A percentile compares a stretch with the other conserved stretches of the same genome.
Conservation (phyloP, 1,284 basidiomycete genomes). For the Ceratobasidium papillatum region DNA sequence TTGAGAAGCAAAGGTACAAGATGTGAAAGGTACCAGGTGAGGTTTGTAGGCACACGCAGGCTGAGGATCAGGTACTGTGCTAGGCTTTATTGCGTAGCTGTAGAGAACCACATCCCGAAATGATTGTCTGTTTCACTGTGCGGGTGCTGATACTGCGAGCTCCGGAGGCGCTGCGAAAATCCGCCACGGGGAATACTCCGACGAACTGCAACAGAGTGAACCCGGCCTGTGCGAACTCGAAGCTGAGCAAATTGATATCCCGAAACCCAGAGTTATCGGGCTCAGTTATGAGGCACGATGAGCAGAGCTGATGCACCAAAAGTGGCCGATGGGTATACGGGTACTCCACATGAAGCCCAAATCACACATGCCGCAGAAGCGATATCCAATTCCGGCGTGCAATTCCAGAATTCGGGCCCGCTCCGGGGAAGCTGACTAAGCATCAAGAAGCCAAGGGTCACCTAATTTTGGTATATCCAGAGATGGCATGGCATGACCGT, state of each 20-base stretch:
- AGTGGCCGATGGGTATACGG: too few relatives aligned
- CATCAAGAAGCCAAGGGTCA: slow-evolving; percentile 23
- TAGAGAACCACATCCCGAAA: neutral
- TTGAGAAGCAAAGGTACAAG: neutral
- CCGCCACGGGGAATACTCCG: neutral
- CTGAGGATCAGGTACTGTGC: neutral
- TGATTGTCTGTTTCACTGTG: neutral
- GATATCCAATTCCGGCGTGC: neutral
- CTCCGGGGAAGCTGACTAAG: neutral
- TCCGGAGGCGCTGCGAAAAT: neutral
- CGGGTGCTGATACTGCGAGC: neutral
- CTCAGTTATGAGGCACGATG: too few relatives aligned
- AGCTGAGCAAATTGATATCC: neutral
- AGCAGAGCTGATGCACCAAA: too few relatives aligned
- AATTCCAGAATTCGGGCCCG: neutral
- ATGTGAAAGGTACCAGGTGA: neutral
- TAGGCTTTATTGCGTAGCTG: neutral
- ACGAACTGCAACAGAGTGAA: neutral
- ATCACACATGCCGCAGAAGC: neutral
- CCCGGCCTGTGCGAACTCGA: neutral
- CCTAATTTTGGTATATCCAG: slow-evolving; percentile 10
- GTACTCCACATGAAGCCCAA: too few relatives aligned
- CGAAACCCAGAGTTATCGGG: neutral
- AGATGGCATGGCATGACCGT: neutral
- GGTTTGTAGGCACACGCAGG: neutral